A percentile compares a stretch with the other conserved stretches of the same genome.
Conservation (phyloP, 179 eudicot species). For the Actinidia chinensis region DNA sequence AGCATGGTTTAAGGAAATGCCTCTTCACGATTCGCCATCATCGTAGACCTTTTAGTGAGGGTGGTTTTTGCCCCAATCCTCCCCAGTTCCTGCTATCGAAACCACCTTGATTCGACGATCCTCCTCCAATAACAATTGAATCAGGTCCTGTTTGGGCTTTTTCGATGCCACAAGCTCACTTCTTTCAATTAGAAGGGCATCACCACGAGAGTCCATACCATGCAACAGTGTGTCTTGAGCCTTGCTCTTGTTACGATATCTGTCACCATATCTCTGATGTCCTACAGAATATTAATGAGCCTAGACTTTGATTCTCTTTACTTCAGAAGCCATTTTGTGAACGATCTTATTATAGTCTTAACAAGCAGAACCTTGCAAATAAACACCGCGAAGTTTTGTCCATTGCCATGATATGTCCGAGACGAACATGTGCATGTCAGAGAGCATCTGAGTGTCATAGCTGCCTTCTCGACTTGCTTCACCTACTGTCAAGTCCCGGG, state of each 20-base stretch:
- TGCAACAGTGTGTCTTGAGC: background rate
- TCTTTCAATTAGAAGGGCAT: no score
- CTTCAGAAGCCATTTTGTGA: constrained; percentile 15
- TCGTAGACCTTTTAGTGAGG: no score
- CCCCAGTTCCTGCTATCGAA: no score
- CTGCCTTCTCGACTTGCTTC: constrained; percentile 21
- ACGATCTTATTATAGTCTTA: background rate
- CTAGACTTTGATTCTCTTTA: constrained; percentile 9
- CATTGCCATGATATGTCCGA: background rate
- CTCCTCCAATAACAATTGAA: no score
- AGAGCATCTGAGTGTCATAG: constrained; percentile 23
- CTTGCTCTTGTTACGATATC: background rate
- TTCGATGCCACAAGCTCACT: no score
- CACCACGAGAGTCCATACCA: no score
- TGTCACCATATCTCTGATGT: constrained; percentile 5
- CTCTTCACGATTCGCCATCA: no score
- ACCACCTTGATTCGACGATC: no score
- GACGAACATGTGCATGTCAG: constrained; percentile 1
- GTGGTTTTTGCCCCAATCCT: no score
- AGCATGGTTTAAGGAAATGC: no score
- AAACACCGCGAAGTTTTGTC: no score
- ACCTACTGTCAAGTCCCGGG: constrained; percentile 18
- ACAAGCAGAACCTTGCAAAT: background rate
- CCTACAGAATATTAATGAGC: constrained; percentile 10
- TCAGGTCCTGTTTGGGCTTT: no score